These are phyloP conservation scores for Wickerhamomyces sp. DNA, from an alignment of 1,139 yeast genomes.

Conservation along the genomic window DNA sequence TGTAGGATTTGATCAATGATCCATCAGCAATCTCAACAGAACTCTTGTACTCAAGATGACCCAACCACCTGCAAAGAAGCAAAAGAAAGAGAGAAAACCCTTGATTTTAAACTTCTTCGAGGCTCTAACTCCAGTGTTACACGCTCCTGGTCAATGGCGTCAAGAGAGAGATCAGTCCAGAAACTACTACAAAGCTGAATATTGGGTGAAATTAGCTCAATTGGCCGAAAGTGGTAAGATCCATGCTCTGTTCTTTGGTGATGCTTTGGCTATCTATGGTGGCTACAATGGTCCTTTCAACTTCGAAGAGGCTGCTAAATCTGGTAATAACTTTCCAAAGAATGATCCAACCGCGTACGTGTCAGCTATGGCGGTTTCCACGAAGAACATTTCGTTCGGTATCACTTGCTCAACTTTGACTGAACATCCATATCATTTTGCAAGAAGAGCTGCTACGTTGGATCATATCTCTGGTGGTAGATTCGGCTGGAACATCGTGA, in stretches of 20 bases:
- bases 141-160: neutral
- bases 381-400: neutral
- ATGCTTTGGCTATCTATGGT: neutral
- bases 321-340: neutral
- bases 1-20: neutral
- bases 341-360: neutral
- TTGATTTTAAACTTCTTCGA: too few relatives aligned
- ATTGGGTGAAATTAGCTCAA: neutral
- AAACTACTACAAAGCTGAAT: neutral
- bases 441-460: neutral
- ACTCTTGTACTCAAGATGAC: neutral
- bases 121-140: conserved; percentile 1
- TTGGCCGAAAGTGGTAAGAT: neutral
- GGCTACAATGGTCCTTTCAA: neutral
- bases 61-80: too few relatives aligned
- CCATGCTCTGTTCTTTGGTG: neutral
- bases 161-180: neutral
- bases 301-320: neutral
- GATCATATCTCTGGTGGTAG: neutral
- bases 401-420: neutral
- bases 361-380: neutral
- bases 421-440: neutral
- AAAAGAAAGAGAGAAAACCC: too few relatives aligned
- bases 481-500: neutral
- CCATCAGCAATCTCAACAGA: neutral